These are phyloP conservation scores for Candida sithepensis DNA, from an alignment of 805 yeast genomes.

Conservation along the genomic window DNA sequence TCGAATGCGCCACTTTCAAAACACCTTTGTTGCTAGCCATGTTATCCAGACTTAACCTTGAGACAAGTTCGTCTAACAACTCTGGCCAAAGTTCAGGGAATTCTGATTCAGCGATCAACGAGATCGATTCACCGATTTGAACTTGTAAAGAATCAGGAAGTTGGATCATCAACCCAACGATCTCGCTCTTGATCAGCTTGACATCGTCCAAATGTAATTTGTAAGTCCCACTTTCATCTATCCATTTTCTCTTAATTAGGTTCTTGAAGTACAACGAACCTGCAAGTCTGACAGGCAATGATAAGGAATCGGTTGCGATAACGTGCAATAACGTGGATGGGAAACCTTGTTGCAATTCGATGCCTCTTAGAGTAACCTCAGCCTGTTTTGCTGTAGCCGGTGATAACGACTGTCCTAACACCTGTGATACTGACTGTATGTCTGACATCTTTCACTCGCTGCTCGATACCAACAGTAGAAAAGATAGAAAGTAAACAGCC, in stretches of 20 bases:
- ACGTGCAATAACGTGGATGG: slow-evolving; percentile 71
- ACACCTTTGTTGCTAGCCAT: slow-evolving; percentile 80
- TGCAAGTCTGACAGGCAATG: slow-evolving; percentile 67
- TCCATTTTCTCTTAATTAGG: slow-evolving; percentile 80
- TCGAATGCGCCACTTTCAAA: slow-evolving; percentile 87
- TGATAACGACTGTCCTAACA: slow-evolving; percentile 59
- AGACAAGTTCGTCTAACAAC: slow-evolving; percentile 69
- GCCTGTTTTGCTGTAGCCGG: slow-evolving; percentile 65
- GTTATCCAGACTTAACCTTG: slow-evolving; percentile 61
- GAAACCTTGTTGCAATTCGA: slow-evolving; percentile 72
- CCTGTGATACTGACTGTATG: slow-evolving; percentile 48
- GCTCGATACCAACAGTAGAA: background rate
- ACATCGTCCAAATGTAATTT: slow-evolving; percentile 60
- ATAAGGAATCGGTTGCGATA: slow-evolving; percentile 58
- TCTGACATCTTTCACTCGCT: slow-evolving; percentile 34
- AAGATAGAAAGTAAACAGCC: too few relatives aligned
- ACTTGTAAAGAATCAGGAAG: slow-evolving; percentile 76
- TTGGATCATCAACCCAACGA: slow-evolving; percentile 80
- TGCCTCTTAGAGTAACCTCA: slow-evolving; percentile 57
- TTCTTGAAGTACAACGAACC: slow-evolving; percentile 91
- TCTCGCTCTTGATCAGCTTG: slow-evolving; percentile 64
- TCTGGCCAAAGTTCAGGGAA: slow-evolving; percentile 89
- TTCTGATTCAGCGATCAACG: slow-evolving; percentile 91
- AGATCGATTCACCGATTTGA: slow-evolving; percentile 94
- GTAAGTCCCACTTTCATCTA: slow-evolving; percentile 83